Conservation (phyloP, 2,329 filamentous ascomycete species). For the Zymoseptoria ardabiliae region DNA sequence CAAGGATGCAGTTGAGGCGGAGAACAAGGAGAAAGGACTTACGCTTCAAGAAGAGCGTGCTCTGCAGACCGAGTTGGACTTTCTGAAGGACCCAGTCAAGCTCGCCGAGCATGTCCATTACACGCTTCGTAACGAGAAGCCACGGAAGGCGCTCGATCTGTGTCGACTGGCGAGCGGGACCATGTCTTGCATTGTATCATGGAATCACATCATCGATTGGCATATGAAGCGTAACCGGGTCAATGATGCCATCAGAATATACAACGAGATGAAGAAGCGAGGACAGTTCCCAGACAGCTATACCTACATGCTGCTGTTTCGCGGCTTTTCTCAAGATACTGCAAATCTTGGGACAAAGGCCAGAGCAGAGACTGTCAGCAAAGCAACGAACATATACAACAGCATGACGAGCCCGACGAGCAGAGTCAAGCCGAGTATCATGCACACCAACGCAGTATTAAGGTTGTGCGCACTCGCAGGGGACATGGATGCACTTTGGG, state of each 20-base stretch:
- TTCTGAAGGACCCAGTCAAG: conserved; percentile 62
- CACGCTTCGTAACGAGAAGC: conserved; percentile 52
- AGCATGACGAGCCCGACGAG: conserved; percentile 59
- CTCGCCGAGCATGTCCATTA: conserved; percentile 61
- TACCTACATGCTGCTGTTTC: conserved; percentile 78
- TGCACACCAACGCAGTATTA: conserved; percentile 84
- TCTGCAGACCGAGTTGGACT: conserved; percentile 52
- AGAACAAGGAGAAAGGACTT: neutral
- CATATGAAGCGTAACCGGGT: conserved; percentile 55
- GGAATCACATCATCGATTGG: conserved; percentile 79
- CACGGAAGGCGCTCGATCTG: conserved; percentile 60
- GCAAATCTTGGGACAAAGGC: conserved; percentile 37
- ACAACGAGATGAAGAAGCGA: conserved; percentile 98
- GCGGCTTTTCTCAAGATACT: conserved; percentile 47
- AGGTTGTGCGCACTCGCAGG: conserved; percentile 67
- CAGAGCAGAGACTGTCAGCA: conserved; percentile 52
- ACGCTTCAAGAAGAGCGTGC: conserved; percentile 10
- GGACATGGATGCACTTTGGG: conserved; percentile 76
- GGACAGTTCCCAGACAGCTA: conserved; percentile 69
- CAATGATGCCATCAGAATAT: conserved; percentile 66
- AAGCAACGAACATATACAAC: conserved; percentile 70
- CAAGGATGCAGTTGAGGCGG: neutral
- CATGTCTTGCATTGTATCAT: conserved; percentile 63
- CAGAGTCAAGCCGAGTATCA: conserved; percentile 62
- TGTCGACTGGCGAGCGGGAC: conserved; percentile 61